These are phyloP conservation scores for Hypocreales sp. DNA, from an alignment of 2,329 filamentous ascomycete species.

Conservation along the genomic window DNA sequence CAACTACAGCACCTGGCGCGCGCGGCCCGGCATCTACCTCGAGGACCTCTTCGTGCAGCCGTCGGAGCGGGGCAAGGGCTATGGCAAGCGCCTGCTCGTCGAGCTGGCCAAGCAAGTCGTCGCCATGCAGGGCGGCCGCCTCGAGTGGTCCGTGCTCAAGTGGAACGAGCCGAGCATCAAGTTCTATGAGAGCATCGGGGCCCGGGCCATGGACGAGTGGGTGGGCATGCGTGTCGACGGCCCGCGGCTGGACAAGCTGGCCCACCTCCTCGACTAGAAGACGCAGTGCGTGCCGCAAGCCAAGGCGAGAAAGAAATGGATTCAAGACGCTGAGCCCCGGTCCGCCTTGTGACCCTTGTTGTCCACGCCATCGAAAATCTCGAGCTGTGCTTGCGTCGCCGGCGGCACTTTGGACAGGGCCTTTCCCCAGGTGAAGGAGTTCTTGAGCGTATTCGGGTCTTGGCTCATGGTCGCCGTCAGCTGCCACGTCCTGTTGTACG, in stretches of 20 bases:
- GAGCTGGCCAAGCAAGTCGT: slow-evolving; percentile 68
- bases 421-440: slow-evolving; percentile 31
- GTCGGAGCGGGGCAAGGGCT: slow-evolving; percentile 56
- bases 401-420: slow-evolving; percentile 10
- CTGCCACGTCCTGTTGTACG: slow-evolving; percentile 31
- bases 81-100: slow-evolving; percentile 60
- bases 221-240: slow-evolving; percentile 61
- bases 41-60: slow-evolving; percentile 81
- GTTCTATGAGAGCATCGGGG: slow-evolving; percentile 67
- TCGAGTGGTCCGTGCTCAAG: slow-evolving; percentile 86
- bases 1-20: slow-evolving; percentile 89
- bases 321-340: slow-evolving; percentile 3
- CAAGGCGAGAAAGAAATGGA: neutral
- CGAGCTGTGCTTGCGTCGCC: slow-evolving; percentile 17
- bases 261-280: slow-evolving; percentile 20
- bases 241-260: slow-evolving; percentile 46
- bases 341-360: slow-evolving; percentile 8
- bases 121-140: slow-evolving; percentile 52
- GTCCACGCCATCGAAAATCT: slow-evolving; percentile 33
- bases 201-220: slow-evolving; percentile 54
- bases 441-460: slow-evolving; percentile 12
- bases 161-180: slow-evolving; percentile 86
- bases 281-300: neutral
- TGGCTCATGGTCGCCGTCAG: slow-evolving; percentile 25
- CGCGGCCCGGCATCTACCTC: slow-evolving; percentile 77